phyloP scores from a whole-genome alignment of 371 early-diverging fungal genomes.

The Mortierella sp. region DNA sequence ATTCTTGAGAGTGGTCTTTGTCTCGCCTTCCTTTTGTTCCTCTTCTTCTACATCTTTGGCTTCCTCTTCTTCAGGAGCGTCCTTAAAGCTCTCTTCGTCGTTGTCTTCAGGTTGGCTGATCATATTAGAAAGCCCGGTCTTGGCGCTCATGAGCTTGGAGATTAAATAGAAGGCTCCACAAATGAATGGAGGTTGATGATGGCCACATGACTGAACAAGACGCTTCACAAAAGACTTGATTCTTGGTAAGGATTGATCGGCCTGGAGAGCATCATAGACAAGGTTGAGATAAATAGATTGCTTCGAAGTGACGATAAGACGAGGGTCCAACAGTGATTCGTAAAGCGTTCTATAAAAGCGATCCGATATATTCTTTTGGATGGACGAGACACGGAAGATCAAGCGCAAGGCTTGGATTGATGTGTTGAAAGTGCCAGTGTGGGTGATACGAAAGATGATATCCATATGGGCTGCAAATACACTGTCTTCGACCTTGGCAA shows the following conservation, averaged over 20 bases:
- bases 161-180: conserved; percentile 89
- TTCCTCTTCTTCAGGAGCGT: conserved; percentile 62
- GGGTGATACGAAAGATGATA: conserved; percentile 88
- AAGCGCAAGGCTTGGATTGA: conserved; percentile 93
- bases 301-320: conserved; percentile 84
- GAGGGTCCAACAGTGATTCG: conserved; percentile 87
- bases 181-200: conserved; percentile 86
- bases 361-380: conserved; percentile 70
- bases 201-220: conserved; percentile 82
- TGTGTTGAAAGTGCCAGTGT: conserved; percentile 89
- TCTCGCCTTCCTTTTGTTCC: conserved; percentile 17
- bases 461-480: conserved; percentile 86
- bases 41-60: conserved; percentile 20
- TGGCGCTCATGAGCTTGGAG: conserved; percentile 73
- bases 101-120: conserved; percentile 80
- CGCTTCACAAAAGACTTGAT: conserved; percentile 92
- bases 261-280: conserved; percentile 85
- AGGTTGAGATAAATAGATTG: conserved; percentile 95
- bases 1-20: too few species aligned
- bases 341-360: conserved; percentile 94
- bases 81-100: conserved; percentile 70
- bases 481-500: conserved; percentile 83
- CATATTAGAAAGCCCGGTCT: conserved; percentile 69
- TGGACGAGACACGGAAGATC: conserved; percentile 81
- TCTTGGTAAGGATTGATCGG: conserved; percentile 78